Evolutionary conservation across 768 basidiomycete species (phyloP).

Genomic region (Sarcomyxa edulis): DNA sequence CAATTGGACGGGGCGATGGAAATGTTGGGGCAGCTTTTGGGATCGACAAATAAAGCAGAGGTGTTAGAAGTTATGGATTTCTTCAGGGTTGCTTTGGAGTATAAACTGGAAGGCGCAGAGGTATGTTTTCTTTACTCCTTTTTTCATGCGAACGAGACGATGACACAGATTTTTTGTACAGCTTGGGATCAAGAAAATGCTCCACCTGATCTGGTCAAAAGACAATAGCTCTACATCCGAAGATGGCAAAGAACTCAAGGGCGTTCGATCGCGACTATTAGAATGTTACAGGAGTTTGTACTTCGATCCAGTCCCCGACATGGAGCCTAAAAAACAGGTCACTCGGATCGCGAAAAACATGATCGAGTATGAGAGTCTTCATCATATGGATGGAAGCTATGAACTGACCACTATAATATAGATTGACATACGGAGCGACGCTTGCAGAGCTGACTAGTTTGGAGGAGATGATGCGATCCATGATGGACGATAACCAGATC

Average conservation of each 20-base stretch:
- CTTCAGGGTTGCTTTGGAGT: constrained; percentile 78
- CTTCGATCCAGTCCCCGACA: constrained; percentile 75
- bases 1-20: constrained; percentile 59
- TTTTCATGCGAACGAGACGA: constrained; percentile 7
- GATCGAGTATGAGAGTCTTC: constrained; percentile 74
- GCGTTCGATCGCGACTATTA: constrained; percentile 79
- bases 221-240: constrained; percentile 80
- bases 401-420: constrained; percentile 23
- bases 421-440: constrained; percentile 87
- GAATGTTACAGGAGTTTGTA: constrained; percentile 87
- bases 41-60: constrained; percentile 81
- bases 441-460: constrained; percentile 93
- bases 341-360: constrained; percentile 94
- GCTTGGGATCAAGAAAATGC: constrained; percentile 91
- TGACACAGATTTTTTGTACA: constrained; percentile 30
- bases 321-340: constrained; percentile 80
- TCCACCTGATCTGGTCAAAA: constrained; percentile 96
- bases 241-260: constrained; percentile 72
- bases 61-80: constrained; percentile 87
- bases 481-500: constrained; percentile 88
- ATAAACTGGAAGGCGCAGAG: constrained; percentile 74
- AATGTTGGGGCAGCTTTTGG: constrained; percentile 69
- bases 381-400: neutral
- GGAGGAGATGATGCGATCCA: constrained; percentile 93
- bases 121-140: constrained; percentile 26